Conservation (phyloP, 768 basidiomycete genomes). For the Boletellus ananiceps region DNA sequence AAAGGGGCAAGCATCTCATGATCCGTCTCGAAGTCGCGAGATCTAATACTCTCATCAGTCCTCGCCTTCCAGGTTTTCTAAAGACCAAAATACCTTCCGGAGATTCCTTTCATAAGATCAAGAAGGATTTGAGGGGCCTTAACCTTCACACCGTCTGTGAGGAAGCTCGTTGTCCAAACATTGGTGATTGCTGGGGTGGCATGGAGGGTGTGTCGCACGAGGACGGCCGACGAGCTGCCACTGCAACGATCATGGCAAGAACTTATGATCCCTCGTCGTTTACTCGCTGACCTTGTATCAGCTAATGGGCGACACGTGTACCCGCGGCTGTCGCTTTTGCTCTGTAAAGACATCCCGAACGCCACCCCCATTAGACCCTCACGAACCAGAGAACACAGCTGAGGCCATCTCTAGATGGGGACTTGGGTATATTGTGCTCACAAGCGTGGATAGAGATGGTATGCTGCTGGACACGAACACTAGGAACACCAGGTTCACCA, state of each 20-base stretch:
- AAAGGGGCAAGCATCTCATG: conserved; percentile 46
- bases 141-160: conserved; percentile 96
- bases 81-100: conserved; percentile 93
- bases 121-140: conserved; percentile 90
- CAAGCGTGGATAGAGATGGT: conserved; percentile 97
- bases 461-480: conserved; percentile 21
- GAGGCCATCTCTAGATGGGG: conserved; percentile 99
- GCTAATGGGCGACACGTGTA: conserved; percentile 99
- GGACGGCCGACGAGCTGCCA: conserved; percentile 78
- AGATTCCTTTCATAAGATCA: conserved; percentile 84
- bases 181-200: conserved; percentile 99
- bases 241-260: conserved; percentile 96
- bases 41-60: conserved; percentile 40
- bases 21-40: neutral
- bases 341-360: conserved; percentile 89
- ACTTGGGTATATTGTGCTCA: conserved; percentile 94
- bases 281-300: conserved; percentile 30
- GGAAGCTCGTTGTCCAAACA: conserved; percentile 97
- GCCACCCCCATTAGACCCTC: conserved; percentile 88
- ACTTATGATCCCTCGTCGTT: neutral
- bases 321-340: conserved; percentile 95
- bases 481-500: conserved; percentile 1
- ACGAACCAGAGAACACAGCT: conserved; percentile 97
- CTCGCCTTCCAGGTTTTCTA: conserved; percentile 79
- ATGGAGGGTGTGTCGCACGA: conserved; percentile 58